Base-by-base conservation (phyloP, 2,329 filamentous ascomycete species). In the Calonectria multiphialidica region DNA sequence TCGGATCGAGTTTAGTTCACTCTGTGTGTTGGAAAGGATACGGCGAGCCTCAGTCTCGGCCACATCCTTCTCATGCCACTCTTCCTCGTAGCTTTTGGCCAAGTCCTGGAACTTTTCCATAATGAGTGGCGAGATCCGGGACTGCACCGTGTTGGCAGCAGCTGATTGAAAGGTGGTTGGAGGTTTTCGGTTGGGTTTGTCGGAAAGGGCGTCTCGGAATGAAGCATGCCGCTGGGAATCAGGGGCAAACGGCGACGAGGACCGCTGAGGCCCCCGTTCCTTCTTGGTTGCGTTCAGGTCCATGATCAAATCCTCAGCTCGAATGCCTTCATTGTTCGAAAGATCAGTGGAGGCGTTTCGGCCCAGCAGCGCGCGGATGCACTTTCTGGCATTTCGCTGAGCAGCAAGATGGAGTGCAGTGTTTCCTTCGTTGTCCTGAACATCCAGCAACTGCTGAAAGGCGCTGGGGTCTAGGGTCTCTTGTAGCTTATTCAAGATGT, bases 291-390 rank as follows among this genome's bases (percentile, higher is more conserved):
- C 92, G 72, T 98, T 97, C 44, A 93, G 83, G 72, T 92, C 89
- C 80, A 94, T 92, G 77, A 98, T 95, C 65, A 98, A 87, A 75
- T 96, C 93, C 78, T 98, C 94, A 13, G 95, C 95, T 1, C 94
- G 94, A 74, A 98, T 89, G 33, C 95, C 95, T 69, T 95, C 91
- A 66, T 91, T 88, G 81, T 98, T 99, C 23, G 91, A 88, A 66
- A 98, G 93, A 79, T 98, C 93, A 0, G 95, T 94, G 3, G 93
- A 91, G 4, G 96, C 96, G 72, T 96, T 95, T 63, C 96, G 93
- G 40, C 92, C 92, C 82, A 96, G 83, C 86, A 95, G 83, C 86
- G 92, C 88, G 85, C 97, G 93, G 68, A 98, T 93, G 76, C 96
- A 97, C 78, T 98, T 98, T 53, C 95, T 92, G 21, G 96, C 95